A percentile compares a stretch with the other conserved stretches of the same genome.
Conservation (phyloP, 768 basidiomycete genomes). For the Heimioporus sp. region DNA sequence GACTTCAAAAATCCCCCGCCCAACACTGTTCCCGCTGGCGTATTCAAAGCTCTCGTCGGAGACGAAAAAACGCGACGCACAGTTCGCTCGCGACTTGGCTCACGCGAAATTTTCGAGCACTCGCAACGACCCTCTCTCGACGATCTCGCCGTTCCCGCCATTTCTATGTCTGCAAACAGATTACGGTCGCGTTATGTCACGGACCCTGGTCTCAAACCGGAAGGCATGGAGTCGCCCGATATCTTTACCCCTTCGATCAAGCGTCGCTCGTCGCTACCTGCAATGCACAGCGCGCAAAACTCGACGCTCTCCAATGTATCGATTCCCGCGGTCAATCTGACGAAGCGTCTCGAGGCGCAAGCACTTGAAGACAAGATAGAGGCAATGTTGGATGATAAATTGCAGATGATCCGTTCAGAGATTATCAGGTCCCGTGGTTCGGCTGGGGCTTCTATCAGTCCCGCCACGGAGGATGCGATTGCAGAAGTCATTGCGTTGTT, state of each 20-base stretch:
- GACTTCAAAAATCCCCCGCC: constrained; percentile 69
- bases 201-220: constrained; percentile 48
- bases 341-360: constrained; percentile 56
- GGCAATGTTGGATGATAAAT: constrained; percentile 67
- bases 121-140: constrained; percentile 72
- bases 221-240: constrained; percentile 33
- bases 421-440: constrained; percentile 26
- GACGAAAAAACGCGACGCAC: constrained; percentile 69
- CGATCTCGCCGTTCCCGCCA: constrained; percentile 66
- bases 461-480: constrained; percentile 60
- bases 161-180: constrained; percentile 60
- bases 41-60: constrained; percentile 75
- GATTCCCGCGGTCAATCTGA: constrained; percentile 48
- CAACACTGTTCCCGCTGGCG: constrained; percentile 80
- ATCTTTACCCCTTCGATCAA: constrained; percentile 43
- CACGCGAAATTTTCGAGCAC: constrained; percentile 71
- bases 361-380: constrained; percentile 61
- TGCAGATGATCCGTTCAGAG: constrained; percentile 48
- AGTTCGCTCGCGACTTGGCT: constrained; percentile 76
- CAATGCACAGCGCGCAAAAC: constrained; percentile 45
- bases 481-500: constrained; percentile 66
- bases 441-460: constrained; percentile 33
- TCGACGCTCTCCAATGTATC: constrained; percentile 46
- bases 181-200: constrained; percentile 54
- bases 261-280: constrained; percentile 57